Evolutionary conservation across 176 grass and related monocot species (phyloP), one percentile per base, ranked within the genome.

Genomic region (Chrysopogon serrulatus): DNA sequence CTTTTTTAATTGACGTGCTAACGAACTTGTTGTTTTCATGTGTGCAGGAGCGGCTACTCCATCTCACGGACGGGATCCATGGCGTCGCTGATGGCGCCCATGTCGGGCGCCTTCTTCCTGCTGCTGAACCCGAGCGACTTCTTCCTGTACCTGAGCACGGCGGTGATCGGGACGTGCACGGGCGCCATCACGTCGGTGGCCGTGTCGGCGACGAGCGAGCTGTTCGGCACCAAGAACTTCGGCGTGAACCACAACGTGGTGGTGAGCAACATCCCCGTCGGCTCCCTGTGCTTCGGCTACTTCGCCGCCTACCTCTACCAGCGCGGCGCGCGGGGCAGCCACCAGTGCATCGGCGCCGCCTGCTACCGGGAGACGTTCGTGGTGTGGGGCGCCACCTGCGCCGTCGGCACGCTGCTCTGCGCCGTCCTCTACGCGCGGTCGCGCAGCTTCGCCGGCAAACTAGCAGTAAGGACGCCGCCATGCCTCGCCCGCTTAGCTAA

Each of bases 171-270:
- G 0, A 89, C 90, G 2, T 99, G 91, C 93, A 94, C 97, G 9
- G 97, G 97, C 33, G 89, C 93, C 48, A 96, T 99, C 74, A 92
- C 97, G 27, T 99, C 97, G 66, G 86, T 96, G 26, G 88, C 97
- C 0, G 90, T 99, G 19, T 99, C 93, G 3, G 91, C 97, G 30
- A 99, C 97, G 48, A 70, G 86, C 26, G 97, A 99, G 82, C 88
- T 99, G 30, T 99, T 99, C 88, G 97, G 97, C 12, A 68, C 80
- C 8, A 76, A 99, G 80, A 82, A 99, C 87, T 99, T 99, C 65
- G 91, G 97, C 28, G 90, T 99, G 0, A 99, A 99, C 83, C 97
- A 99, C 91, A 99, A 99, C 86, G 82, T 99, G 27, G 78, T 99
- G 15, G 97, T 99, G 49, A 74, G 73, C 56, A 99, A 99, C 73